Conservation (phyloP, 345 rosid species). For the Crucihimalaya himalaica region DNA sequence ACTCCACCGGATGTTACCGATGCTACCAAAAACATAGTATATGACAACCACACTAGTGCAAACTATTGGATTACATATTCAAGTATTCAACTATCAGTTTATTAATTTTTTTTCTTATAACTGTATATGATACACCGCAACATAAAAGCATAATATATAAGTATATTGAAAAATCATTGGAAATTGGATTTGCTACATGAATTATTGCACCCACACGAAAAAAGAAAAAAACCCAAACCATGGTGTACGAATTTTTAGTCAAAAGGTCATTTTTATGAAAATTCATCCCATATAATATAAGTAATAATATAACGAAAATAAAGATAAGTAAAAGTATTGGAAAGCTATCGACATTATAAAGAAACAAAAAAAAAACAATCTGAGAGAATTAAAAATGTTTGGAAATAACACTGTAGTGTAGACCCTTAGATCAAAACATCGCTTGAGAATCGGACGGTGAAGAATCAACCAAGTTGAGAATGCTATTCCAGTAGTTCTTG, state of each 20-base stretch:
- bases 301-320: background rate
- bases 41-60: background rate
- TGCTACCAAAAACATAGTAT: too few species aligned
- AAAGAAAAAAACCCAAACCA: background rate
- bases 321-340: constrained; percentile 11
- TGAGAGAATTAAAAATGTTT: constrained; percentile 5
- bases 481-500: constrained; percentile 94
- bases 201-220: constrained; percentile 15
- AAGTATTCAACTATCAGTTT: background rate
- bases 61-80: background rate
- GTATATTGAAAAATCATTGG: background rate
- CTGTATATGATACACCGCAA: background rate
- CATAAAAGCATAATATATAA: background rate
- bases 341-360: constrained; percentile 30
- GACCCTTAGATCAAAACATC: constrained; percentile 45
- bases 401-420: constrained; percentile 12
- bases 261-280: constrained; percentile 10
- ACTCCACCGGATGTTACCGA: too few species aligned
- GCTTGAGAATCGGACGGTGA: constrained; percentile 78
- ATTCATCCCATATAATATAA: constrained; percentile 8
- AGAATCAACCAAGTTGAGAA: constrained; percentile 88
- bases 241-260: background rate
- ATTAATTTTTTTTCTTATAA: background rate
- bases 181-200: background rate
- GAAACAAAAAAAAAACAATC: constrained; percentile 3